phyloP scores from a whole-genome alignment of 441 rosid genomes.

The Gossypium schwendimanii region DNA sequence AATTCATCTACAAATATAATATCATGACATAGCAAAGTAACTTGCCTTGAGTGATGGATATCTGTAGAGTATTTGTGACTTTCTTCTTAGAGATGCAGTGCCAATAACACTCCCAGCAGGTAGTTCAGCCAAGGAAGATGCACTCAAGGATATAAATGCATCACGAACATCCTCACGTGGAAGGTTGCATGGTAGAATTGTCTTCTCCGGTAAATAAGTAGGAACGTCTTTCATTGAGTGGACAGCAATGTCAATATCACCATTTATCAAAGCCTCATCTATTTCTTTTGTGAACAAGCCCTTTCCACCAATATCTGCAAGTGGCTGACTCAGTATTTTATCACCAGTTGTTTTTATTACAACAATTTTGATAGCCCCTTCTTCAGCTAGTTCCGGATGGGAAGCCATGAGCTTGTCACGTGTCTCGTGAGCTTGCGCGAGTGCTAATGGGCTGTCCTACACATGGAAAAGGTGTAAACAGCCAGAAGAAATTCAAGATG shows the following conservation, averaged over 20 bases:
- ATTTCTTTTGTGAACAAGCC: slow-evolving; percentile 95
- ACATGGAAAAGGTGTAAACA: slow-evolving; percentile 30
- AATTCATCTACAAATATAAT: not conserved
- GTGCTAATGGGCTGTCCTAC: slow-evolving; percentile 84
- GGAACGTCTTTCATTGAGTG: slow-evolving; percentile 99
- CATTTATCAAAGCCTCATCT: slow-evolving; percentile 80
- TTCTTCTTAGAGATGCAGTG: slow-evolving; percentile 93
- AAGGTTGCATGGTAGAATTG: slow-evolving; percentile 81
- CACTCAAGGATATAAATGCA: slow-evolving; percentile 70
- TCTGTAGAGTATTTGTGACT: slow-evolving; percentile 84
- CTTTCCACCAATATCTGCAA: slow-evolving; percentile 97
- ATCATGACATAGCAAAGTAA: not conserved
- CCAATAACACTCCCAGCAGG: slow-evolving; percentile 84
- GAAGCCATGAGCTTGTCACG: slow-evolving; percentile 60
- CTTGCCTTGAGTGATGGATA: slow-evolving; percentile 66
- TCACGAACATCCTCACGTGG: slow-evolving; percentile 90
- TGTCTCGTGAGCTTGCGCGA: slow-evolving; percentile 94
- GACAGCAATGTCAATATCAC: slow-evolving; percentile 91
- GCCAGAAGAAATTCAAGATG: slow-evolving; percentile 12
- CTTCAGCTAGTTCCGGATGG: slow-evolving; percentile 76
- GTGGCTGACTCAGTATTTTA: slow-evolving; percentile 80
- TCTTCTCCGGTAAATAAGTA: slow-evolving; percentile 77
- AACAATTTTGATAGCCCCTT: slow-evolving; percentile 83
- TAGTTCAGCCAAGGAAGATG: slow-evolving; percentile 64
- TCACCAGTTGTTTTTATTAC: slow-evolving; percentile 95